A percentile compares a stretch with the other conserved stretches of the same genome.
Conservation (phyloP, 768 basidiomycete species). For the Leccinum barrowsii region DNA sequence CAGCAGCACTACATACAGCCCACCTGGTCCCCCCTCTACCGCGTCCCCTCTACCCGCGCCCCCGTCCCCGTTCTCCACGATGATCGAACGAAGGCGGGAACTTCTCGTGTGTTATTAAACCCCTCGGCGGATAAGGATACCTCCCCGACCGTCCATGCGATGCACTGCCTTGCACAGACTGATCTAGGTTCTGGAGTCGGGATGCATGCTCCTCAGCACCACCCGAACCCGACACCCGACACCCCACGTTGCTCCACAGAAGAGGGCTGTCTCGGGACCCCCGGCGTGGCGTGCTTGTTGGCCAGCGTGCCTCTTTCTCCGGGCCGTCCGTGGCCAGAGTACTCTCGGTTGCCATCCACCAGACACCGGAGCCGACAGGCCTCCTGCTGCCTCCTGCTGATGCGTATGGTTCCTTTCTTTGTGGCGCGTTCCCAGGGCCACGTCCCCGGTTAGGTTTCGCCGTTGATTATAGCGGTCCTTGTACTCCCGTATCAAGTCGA, state of each 20-base stretch:
- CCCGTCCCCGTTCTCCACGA: slow-evolving; percentile 33
- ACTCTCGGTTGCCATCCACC: neutral
- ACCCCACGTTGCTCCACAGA: neutral
- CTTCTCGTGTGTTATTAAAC: slow-evolving; percentile 26
- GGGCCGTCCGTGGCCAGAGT: neutral
- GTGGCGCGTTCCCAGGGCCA: slow-evolving; percentile 16
- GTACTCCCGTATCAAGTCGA: slow-evolving; percentile 82
- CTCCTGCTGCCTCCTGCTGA: slow-evolving; percentile 8
- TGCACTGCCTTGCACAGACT: slow-evolving; percentile 22
- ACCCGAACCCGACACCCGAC: neutral
- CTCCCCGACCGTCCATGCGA: slow-evolving; percentile 35
- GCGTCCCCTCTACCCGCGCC: slow-evolving; percentile 24
- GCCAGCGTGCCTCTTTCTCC: slow-evolving; percentile 2
- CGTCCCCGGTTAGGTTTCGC: slow-evolving; percentile 62
- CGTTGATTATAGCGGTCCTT: slow-evolving; percentile 62
- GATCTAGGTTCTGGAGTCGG: neutral
- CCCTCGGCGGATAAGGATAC: slow-evolving; percentile 19
- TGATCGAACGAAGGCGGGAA: slow-evolving; percentile 20
- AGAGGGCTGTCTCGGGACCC: neutral
- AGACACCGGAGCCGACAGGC: neutral
- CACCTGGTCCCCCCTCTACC: neutral
- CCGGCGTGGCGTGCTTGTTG: slow-evolving; percentile 5
- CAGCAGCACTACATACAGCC: neutral
- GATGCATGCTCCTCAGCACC: neutral
- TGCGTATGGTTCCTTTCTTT: slow-evolving; percentile 10